Conservation (phyloP, 169 alveolate genomes). For the Plasmodium relictum region DNA sequence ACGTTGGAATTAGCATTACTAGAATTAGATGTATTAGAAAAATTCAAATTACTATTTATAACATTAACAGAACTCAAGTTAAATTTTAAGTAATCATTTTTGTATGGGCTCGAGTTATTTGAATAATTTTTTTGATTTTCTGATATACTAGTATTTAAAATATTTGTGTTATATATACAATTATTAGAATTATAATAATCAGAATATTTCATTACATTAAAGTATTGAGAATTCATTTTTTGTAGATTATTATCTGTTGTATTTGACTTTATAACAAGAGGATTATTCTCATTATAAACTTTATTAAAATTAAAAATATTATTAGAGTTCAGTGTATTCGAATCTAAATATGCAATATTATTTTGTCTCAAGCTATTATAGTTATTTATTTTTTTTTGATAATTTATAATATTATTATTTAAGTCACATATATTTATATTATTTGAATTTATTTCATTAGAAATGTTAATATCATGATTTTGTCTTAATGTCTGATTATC, state of each 20-base stretch:
- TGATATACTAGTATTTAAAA: slow-evolving; percentile 51
- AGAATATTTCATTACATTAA: slow-evolving; percentile 55
- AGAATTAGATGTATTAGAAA: slow-evolving; percentile 51
- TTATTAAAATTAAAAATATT: slow-evolving; percentile 31
- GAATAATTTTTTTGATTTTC: slow-evolving; percentile 40
- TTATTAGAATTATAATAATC: slow-evolving; percentile 45
- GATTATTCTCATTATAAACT: slow-evolving; percentile 31
- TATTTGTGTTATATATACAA: slow-evolving; percentile 26
- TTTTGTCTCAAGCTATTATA: slow-evolving; percentile 23
- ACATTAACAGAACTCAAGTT: slow-evolving; percentile 21
- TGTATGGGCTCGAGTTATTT: slow-evolving; percentile 42
- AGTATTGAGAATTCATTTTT: slow-evolving; percentile 18
- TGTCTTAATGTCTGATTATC: slow-evolving; percentile 24
- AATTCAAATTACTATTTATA: slow-evolving; percentile 28
- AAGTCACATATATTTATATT: slow-evolving; percentile 17
- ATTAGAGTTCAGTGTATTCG: slow-evolving; percentile 32
- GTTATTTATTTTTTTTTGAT: slow-evolving; percentile 12
- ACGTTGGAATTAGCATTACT: slow-evolving; percentile 33
- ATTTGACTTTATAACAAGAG: slow-evolving; percentile 22
- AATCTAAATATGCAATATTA: slow-evolving; percentile 30
- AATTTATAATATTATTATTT: slow-evolving; percentile 37
- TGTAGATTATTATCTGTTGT: slow-evolving; percentile 36
- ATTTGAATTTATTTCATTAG: slow-evolving; percentile 9
- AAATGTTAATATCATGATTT: neutral
- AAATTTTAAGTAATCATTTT: slow-evolving; percentile 49